Evolutionary conservation across 2,329 filamentous ascomycete species (phyloP).

Genomic region (Periconia macrospinosa): DNA sequence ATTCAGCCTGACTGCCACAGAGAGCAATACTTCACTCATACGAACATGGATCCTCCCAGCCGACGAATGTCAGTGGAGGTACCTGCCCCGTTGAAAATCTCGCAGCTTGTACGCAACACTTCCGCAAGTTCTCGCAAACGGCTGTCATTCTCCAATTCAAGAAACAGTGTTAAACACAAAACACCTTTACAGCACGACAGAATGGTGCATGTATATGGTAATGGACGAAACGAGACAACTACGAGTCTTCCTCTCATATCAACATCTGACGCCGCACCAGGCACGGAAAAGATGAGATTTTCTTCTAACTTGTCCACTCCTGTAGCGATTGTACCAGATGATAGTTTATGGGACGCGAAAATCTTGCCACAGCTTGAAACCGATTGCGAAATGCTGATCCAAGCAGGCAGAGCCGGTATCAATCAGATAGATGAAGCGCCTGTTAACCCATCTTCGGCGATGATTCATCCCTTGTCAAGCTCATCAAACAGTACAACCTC

Average conservation of each 20-base stretch:
- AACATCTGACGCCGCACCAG: neutral
- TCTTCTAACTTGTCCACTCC: neutral
- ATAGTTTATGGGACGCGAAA: neutral
- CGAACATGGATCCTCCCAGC: slow-evolving; percentile 19
- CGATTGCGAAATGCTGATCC: slow-evolving; percentile 6
- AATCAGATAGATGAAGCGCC: slow-evolving; percentile 19
- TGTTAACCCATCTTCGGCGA: slow-evolving; percentile 1
- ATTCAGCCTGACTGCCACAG: slow-evolving; percentile 53
- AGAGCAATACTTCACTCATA: slow-evolving; percentile 42
- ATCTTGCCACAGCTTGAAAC: slow-evolving; percentile 3
- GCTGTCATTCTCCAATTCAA: slow-evolving; percentile 29
- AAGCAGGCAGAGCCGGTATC: slow-evolving; percentile 23
- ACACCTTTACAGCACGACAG: slow-evolving; percentile 37
- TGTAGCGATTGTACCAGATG: slow-evolving; percentile 14
- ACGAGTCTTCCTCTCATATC: slow-evolving; percentile 3
- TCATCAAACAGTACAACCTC: slow-evolving; percentile 34
- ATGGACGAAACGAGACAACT: slow-evolving; percentile 33
- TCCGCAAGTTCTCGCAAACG: slow-evolving; percentile 39
- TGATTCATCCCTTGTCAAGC: slow-evolving; percentile 12
- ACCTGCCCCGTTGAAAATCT: slow-evolving; percentile 29
- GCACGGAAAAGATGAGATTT: neutral
- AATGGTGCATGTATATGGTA: slow-evolving; percentile 43
- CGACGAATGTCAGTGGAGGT: slow-evolving; percentile 34
- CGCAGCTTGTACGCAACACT: slow-evolving; percentile 30
- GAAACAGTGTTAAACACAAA: slow-evolving; percentile 29